phyloP scores from a whole-genome alignment of 768 basidiomycete genomes.

The Termitomyces sp. region DNA sequence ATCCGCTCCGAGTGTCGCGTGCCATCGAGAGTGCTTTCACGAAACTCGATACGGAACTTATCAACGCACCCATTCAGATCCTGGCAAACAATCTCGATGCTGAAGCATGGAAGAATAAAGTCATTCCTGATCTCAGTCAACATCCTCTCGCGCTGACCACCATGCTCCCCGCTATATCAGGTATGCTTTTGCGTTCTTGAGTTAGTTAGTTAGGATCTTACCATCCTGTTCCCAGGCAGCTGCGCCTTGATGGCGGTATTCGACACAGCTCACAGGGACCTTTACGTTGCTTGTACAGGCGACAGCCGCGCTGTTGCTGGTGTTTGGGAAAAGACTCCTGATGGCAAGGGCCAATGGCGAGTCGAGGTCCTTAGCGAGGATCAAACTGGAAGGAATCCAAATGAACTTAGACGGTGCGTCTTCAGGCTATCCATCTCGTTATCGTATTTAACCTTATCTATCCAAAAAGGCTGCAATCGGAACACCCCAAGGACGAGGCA shows the following conservation, averaged over 20 bases:
- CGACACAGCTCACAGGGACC: slow-evolving; percentile 75
- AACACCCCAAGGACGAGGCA: slow-evolving; percentile 78
- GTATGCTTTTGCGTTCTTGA: slow-evolving; percentile 27
- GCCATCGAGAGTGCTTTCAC: slow-evolving; percentile 78
- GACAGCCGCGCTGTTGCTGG: slow-evolving; percentile 97
- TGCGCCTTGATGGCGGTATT: slow-evolving; percentile 89
- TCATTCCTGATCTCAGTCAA: slow-evolving; percentile 61
- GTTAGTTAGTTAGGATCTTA: slow-evolving; percentile 7
- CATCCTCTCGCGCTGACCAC: slow-evolving; percentile 67
- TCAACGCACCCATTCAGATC: slow-evolving; percentile 72
- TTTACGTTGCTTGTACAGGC: slow-evolving; percentile 91
- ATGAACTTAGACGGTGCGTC: slow-evolving; percentile 75
- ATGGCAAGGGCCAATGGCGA: slow-evolving; percentile 76
- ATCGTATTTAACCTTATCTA: not conserved
- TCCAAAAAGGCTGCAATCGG: slow-evolving; percentile 60
- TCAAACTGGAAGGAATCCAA: slow-evolving; percentile 90
- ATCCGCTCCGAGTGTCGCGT: slow-evolving; percentile 52
- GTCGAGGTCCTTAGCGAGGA: slow-evolving; percentile 95
- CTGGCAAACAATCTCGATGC: slow-evolving; percentile 56
- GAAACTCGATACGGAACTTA: slow-evolving; percentile 80
- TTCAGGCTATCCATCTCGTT: not conserved
- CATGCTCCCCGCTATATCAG: slow-evolving; percentile 84
- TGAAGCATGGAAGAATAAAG: slow-evolving; percentile 44
- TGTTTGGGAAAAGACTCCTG: slow-evolving; percentile 68
- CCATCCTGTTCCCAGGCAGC: slow-evolving; percentile 52